Evolutionary conservation across 805 yeast species (phyloP).

Genomic region (Cyberlindnera nakhonratchasimensis): DNA sequence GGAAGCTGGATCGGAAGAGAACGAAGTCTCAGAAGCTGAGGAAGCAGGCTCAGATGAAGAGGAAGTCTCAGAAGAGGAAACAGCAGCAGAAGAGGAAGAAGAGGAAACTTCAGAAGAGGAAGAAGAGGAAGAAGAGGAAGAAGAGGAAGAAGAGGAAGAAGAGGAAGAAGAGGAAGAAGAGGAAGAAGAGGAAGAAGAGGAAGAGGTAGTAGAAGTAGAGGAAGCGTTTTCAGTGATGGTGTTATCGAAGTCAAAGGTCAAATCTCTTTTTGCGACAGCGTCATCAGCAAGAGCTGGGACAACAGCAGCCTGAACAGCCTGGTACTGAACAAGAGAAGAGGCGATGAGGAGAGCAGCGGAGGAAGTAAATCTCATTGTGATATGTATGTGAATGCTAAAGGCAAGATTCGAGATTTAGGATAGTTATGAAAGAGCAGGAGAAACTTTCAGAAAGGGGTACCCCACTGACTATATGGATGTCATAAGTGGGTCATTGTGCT

Average conservation of each 20-base stretch:
- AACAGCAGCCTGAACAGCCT: slow-evolving; percentile 13
- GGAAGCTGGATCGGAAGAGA: slow-evolving; percentile 2
- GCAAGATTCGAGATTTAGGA: not conserved
- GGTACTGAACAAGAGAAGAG: slow-evolving; percentile 4
- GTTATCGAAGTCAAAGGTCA: slow-evolving; percentile 1
- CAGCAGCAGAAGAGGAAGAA: slow-evolving; percentile 11
- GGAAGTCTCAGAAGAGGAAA: slow-evolving; percentile 18
- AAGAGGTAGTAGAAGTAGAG: slow-evolving; percentile 7
- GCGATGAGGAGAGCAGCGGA: slow-evolving; percentile 6
- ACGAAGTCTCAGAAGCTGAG: slow-evolving; percentile 1
- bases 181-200: slow-evolving; percentile 7
- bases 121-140: slow-evolving; percentile 12
- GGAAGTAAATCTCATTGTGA: slow-evolving; percentile 7
- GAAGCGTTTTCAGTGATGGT: slow-evolving; percentile 16
- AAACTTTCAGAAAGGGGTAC: no score
- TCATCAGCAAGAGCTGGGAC: slow-evolving; percentile 13
- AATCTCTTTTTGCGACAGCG: slow-evolving; percentile 6
- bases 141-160: slow-evolving; percentile 11
- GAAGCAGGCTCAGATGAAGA: slow-evolving; percentile 6
- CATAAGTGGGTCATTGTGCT: no score
- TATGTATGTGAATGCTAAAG: not conserved
- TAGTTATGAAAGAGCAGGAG: not conserved
- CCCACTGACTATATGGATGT: no score
- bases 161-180: slow-evolving; percentile 9
- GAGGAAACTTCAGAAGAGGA: slow-evolving; percentile 13